Conservation (phyloP, 805 yeast genomes). For the Nakazawaea sp. region DNA sequence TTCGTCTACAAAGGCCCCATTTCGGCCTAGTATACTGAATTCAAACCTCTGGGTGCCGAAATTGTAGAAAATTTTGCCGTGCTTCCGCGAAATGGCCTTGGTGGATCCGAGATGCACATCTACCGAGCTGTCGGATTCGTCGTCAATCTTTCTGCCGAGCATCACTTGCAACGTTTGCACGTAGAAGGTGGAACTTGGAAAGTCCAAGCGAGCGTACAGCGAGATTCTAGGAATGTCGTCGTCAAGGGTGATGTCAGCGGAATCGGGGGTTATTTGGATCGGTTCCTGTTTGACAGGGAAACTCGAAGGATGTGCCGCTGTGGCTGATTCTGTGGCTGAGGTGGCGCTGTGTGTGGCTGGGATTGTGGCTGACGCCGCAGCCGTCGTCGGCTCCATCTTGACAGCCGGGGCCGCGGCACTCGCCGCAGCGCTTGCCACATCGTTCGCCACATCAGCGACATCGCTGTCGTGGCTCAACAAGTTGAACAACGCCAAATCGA, state of each 20-base stretch:
- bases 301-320: not conserved
- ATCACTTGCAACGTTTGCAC: constrained; percentile 94
- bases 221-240: constrained; percentile 28
- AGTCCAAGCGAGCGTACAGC: constrained; percentile 76
- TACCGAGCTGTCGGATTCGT: constrained; percentile 53
- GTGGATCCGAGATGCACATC: constrained; percentile 92
- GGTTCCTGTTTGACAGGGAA: not conserved
- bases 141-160: constrained; percentile 82
- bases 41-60: constrained; percentile 96
- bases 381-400: not conserved
- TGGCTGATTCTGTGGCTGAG: too few relatives aligned
- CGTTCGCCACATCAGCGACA: too few relatives aligned
- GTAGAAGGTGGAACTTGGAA: constrained; percentile 88
- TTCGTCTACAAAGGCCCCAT: constrained; percentile 96
- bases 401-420: not conserved
- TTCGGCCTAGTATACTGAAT: constrained; percentile 83
- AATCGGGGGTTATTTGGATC: not conserved
- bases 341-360: not conserved
- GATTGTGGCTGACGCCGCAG: not conserved
- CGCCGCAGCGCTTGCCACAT: too few relatives aligned
- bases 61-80: constrained; percentile 93
- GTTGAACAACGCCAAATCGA: constrained; percentile 8
- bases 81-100: constrained; percentile 89
- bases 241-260: constrained; percentile 4
- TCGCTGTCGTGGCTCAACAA: not conserved